phyloP scores from a whole-genome alignment of 805 yeast species.

The Debaryomyces hansenii region DNA sequence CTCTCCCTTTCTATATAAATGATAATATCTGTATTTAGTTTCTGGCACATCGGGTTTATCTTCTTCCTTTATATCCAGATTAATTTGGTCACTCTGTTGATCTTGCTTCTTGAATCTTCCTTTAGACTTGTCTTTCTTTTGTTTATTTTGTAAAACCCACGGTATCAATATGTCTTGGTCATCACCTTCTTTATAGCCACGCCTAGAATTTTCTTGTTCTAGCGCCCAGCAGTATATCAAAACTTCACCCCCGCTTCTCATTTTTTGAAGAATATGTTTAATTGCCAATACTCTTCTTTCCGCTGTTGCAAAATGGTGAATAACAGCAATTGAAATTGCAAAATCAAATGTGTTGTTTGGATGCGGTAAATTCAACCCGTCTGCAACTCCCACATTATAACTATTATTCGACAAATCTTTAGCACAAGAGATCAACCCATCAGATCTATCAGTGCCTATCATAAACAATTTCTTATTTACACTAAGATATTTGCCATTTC shows the following conservation, averaged over 20 bases:
- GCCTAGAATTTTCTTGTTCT: slow-evolving; percentile 81
- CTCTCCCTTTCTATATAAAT: slow-evolving; percentile 83
- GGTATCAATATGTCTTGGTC: slow-evolving; percentile 94
- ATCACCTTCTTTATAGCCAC: slow-evolving; percentile 91
- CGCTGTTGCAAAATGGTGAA: slow-evolving; percentile 90
- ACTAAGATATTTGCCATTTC: slow-evolving; percentile 88
- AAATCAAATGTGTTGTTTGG: slow-evolving; percentile 56
- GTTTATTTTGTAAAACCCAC: slow-evolving; percentile 73
- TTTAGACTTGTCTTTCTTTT: slow-evolving; percentile 1
- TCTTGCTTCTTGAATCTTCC: slow-evolving; percentile 7
- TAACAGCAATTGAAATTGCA: slow-evolving; percentile 93
- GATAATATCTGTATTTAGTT: slow-evolving; percentile 84
- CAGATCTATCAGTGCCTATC: slow-evolving; percentile 74
- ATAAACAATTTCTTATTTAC: slow-evolving; percentile 68
- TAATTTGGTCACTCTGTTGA: slow-evolving; percentile 1
- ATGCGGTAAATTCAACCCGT: slow-evolving; percentile 62
- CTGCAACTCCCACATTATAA: slow-evolving; percentile 72
- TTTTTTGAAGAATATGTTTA: slow-evolving; percentile 57
- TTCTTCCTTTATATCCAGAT: background rate
- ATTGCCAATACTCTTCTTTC: slow-evolving; percentile 80
- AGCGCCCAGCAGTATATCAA: slow-evolving; percentile 95
- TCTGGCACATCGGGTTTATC: slow-evolving; percentile 23
- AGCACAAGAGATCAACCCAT: slow-evolving; percentile 69
- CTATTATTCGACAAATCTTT: slow-evolving; percentile 33
- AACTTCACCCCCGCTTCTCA: slow-evolving; percentile 63